Conservation (phyloP, 179 eudicot species). For the Spinacia oleracea region DNA sequence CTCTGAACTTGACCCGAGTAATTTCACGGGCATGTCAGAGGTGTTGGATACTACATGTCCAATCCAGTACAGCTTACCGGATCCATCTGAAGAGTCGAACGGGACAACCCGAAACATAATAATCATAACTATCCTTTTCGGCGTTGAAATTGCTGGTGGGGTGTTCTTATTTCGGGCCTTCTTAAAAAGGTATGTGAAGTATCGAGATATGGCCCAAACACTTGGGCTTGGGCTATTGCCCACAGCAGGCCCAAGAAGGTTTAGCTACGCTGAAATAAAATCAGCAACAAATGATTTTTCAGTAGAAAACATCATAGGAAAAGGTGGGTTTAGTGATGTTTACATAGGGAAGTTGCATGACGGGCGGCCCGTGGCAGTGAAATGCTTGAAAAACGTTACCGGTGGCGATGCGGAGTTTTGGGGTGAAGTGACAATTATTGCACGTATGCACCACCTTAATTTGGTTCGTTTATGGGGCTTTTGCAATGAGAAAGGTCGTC, state of each 20-base stretch:
- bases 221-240: slow-evolving; percentile 82
- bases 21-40: slow-evolving; percentile 63
- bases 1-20: slow-evolving; percentile 41
- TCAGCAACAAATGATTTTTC: slow-evolving; percentile 67
- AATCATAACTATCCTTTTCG: slow-evolving; percentile 52
- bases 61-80: slow-evolving; percentile 48
- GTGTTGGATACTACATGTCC: slow-evolving; percentile 65
- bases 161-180: slow-evolving; percentile 71
- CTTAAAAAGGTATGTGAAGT: slow-evolving; percentile 70
- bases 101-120: slow-evolving; percentile 58
- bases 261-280: slow-evolving; percentile 58
- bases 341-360: slow-evolving; percentile 71
- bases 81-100: slow-evolving; percentile 51
- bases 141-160: slow-evolving; percentile 61
- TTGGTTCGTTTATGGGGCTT: slow-evolving; percentile 87
- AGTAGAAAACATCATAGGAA: slow-evolving; percentile 48
- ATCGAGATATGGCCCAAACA: slow-evolving; percentile 90
- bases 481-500: slow-evolving; percentile 74
- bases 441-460: slow-evolving; percentile 93
- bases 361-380: slow-evolving; percentile 72
- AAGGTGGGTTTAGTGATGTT: slow-evolving; percentile 81
- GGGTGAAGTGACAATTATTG: slow-evolving; percentile 87
- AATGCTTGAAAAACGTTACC: slow-evolving; percentile 56
- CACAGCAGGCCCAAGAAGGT: slow-evolving; percentile 77
- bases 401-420: slow-evolving; percentile 82